Base-by-base conservation (phyloP, 2,329 filamentous ascomycete species). In the Leptographium lundbergii region DNA sequence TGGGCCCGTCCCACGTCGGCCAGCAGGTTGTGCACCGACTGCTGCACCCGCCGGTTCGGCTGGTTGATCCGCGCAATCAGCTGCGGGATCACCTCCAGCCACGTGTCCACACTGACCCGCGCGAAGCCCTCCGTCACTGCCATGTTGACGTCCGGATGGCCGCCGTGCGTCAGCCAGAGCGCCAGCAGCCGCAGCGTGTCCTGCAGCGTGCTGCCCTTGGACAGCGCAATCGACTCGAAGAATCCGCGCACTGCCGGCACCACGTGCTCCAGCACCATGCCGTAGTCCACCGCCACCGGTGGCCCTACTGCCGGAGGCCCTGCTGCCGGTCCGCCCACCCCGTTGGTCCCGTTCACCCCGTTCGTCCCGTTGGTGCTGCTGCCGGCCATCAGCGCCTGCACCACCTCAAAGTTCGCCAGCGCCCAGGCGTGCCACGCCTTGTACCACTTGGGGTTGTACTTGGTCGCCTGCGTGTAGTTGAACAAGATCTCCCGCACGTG, bases 351-450 rank as follows among this genome's bases (percentile, higher is more conserved):
- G 25, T 55, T 59, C 5, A 19, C 19, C 53, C 47, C 27, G 47
- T 9, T 47, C 6, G 39, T 29, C 7, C 34, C 54, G 32, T 17
- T 54, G 14, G 45, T 24, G 9, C 29, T 32, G 25, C 6, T 53
- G 52, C 11, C 19, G 4, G 22, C 80, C 10, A 86, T 82, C 60
- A 94, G 76, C 0, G 87, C 84, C 66, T 94, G 95, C 45, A 97
- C 91, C 60, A 99, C 94, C 73, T 99, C 92, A 67, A 99, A 99
- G 72, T 99, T 99, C 58, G 94, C 92, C 63, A 99, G 74, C 13
- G 94, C 95, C 92, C 94, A 99, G 0, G 94, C 89, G 72, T 99
- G 94, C 94, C 94, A 99, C 9, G 95, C 94, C 74, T 99, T 99
- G 76, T 99, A 99, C 84, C 92, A 99, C 62, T 87, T 85, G 39